Evolutionary conservation across 2,329 filamentous ascomycete species (phyloP).

Genomic region (Scleromitrula shiraiana): DNA sequence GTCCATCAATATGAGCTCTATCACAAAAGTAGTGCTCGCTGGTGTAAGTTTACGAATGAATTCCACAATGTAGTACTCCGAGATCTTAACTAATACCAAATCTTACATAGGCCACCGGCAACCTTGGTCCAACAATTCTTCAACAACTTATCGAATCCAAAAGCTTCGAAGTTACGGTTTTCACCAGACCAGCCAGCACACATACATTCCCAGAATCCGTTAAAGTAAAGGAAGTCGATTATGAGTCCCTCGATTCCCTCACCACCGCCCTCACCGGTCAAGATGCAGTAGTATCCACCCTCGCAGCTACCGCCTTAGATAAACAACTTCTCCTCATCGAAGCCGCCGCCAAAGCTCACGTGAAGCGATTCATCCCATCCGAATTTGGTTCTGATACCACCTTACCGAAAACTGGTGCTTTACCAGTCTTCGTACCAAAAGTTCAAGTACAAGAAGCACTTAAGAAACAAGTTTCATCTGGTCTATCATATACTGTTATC

Average conservation of each 20-base stretch:
- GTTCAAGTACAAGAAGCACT: slow-evolving; percentile 16
- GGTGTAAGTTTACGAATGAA: neutral
- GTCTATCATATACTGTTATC: slow-evolving; percentile 3
- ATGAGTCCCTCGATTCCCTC: slow-evolving; percentile 9
- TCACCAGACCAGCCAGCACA: slow-evolving; percentile 26
- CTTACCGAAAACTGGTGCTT: slow-evolving; percentile 11
- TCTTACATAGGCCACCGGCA: slow-evolving; percentile 18
- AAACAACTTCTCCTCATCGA: slow-evolving; percentile 40
- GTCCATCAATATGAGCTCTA: neutral
- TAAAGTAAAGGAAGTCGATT: slow-evolving; percentile 12
- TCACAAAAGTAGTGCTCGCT: neutral
- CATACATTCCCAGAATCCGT: slow-evolving; percentile 20
- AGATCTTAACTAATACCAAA: neutral
- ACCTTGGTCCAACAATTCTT: slow-evolving; percentile 20
- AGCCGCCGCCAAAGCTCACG: slow-evolving; percentile 50
- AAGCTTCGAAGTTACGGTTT: slow-evolving; percentile 34
- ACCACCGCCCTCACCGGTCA: slow-evolving; percentile 25
- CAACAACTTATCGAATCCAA: slow-evolving; percentile 18
- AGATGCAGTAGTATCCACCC: slow-evolving; percentile 20
- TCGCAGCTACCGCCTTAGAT: slow-evolving; percentile 9
- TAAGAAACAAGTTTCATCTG: slow-evolving; percentile 7
- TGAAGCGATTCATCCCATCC: slow-evolving; percentile 51
- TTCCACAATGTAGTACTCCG: too few species aligned
- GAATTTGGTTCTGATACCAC: slow-evolving; percentile 39
- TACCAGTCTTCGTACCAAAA: slow-evolving; percentile 14